Evolutionary conservation across 495 filamentous ascomycete species (phyloP).

Genomic region (Penicillium lagena): DNA sequence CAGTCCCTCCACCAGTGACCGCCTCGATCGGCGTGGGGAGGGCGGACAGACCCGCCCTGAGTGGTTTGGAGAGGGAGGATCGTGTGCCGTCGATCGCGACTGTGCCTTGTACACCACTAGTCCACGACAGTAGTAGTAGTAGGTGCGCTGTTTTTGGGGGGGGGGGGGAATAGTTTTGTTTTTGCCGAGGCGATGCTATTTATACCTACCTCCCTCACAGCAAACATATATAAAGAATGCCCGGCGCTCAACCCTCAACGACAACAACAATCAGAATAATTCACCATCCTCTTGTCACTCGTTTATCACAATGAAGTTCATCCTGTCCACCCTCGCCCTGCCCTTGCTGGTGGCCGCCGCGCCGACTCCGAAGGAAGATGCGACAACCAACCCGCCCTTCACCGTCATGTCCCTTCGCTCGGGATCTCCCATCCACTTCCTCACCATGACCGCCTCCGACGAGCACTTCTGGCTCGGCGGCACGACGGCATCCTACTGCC

Average conservation of each 20-base stretch:
- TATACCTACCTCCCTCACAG: neutral
- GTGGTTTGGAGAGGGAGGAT: no score
- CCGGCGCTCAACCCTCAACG: neutral
- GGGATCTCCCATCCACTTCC: conserved; percentile 35
- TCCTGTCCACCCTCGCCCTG: conserved; percentile 18
- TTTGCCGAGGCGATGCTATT: no score
- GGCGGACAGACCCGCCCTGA: no score
- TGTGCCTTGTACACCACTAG: no score
- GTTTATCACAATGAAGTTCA: conserved; percentile 22
- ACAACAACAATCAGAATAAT: no score
- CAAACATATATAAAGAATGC: no score
- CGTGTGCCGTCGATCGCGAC: no score
- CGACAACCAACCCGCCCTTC: conserved; percentile 18
- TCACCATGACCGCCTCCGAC: conserved; percentile 31
- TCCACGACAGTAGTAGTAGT: no score
- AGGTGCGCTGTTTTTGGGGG: no score
- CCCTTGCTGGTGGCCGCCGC: conserved; percentile 25
- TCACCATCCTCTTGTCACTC: neutral
- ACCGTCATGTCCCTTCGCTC: conserved; percentile 33
- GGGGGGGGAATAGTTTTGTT: no score
- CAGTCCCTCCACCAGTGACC: no score
- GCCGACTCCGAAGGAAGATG: conserved; percentile 4
- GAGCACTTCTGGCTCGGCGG: conserved; percentile 36
- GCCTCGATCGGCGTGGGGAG: no score
- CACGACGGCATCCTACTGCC: conserved; percentile 35